Evolutionary conservation across 768 basidiomycete species (phyloP).

Genomic region (Psilocybe azurescens): DNA sequence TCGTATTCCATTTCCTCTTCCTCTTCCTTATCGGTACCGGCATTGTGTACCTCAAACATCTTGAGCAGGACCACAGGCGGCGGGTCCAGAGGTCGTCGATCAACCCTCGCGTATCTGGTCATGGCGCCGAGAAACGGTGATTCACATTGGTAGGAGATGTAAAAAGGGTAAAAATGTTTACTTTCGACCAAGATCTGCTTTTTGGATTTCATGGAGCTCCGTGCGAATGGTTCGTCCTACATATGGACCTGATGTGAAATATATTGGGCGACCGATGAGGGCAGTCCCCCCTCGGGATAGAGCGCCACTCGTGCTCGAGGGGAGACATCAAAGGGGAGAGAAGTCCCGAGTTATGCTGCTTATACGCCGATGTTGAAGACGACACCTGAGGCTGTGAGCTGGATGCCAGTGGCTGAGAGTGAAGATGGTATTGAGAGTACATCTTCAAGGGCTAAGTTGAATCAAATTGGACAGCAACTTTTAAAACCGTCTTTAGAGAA

Average conservation of each 20-base stretch:
- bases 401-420: constrained; percentile 7
- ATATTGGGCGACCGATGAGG: constrained; percentile 55
- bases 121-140: constrained; percentile 15
- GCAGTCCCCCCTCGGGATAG: constrained; percentile 16
- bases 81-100: constrained; percentile 69
- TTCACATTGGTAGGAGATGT: constrained; percentile 4
- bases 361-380: not conserved
- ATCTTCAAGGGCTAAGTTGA: constrained; percentile 1
- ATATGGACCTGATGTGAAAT: constrained; percentile 65
- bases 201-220: constrained; percentile 63
- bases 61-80: constrained; percentile 64
- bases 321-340: not conserved
- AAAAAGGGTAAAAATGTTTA: constrained; percentile 30
- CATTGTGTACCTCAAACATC: constrained; percentile 50
- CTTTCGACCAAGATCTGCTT: constrained; percentile 74
- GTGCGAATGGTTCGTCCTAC: constrained; percentile 60
- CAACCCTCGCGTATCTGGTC: constrained; percentile 62
- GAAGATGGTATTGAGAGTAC: constrained; percentile 17
- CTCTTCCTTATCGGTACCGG: constrained; percentile 42
- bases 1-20: constrained; percentile 56
- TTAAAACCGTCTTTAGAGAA: not conserved
- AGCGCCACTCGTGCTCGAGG: not conserved
- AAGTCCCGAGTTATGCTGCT: not conserved
- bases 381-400: constrained; percentile 14
- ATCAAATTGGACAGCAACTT: not conserved